phyloP scores from a whole-genome alignment of 164 flowering plant species.

The Brasenia schreberi region DNA sequence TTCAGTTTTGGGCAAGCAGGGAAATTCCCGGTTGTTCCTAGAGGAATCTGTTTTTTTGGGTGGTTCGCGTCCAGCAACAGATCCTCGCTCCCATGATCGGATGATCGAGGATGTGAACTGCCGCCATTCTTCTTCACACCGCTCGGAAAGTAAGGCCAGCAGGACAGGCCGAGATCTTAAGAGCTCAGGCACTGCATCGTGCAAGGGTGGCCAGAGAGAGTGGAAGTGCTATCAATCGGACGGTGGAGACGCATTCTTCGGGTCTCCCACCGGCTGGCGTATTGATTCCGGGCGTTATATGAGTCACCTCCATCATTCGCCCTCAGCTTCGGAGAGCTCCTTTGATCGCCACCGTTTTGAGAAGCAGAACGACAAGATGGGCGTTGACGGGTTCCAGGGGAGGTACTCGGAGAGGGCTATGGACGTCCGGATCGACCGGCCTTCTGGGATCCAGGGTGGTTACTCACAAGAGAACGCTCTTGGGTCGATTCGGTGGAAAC shows the following conservation, averaged over 20 bases:
- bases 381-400: slow-evolving; percentile 21
- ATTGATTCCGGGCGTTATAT: slow-evolving; percentile 28
- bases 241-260: slow-evolving; percentile 19
- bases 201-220: slow-evolving; percentile 33
- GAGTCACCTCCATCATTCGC: slow-evolving; percentile 24
- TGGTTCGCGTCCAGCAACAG: slow-evolving; percentile 8
- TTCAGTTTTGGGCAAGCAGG: slow-evolving; percentile 39
- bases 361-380: slow-evolving; percentile 43
- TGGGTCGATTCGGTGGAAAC: slow-evolving; percentile 57
- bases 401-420: background rate
- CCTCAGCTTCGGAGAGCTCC: slow-evolving; percentile 24
- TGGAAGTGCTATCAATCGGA: slow-evolving; percentile 47
- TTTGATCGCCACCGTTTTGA: slow-evolving; percentile 20
- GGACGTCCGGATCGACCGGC: background rate
- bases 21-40: slow-evolving; percentile 47
- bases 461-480: slow-evolving; percentile 22
- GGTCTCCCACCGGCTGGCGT: slow-evolving; percentile 11
- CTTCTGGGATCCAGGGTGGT: background rate
- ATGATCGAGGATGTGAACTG: slow-evolving; percentile 42
- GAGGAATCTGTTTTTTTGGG: slow-evolving; percentile 52
- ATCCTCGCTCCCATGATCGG: slow-evolving; percentile 36
- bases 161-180: slow-evolving; percentile 44
- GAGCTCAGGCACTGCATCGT: slow-evolving; percentile 9
- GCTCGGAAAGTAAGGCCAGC: slow-evolving; percentile 40
- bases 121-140: slow-evolving; percentile 19